A percentile compares a stretch with the other conserved stretches of the same genome.
These are phyloP conservation scores for Sporobolomyces phaffii DNA, from an alignment of 768 basidiomycete species.

Conservation along the genomic window DNA sequence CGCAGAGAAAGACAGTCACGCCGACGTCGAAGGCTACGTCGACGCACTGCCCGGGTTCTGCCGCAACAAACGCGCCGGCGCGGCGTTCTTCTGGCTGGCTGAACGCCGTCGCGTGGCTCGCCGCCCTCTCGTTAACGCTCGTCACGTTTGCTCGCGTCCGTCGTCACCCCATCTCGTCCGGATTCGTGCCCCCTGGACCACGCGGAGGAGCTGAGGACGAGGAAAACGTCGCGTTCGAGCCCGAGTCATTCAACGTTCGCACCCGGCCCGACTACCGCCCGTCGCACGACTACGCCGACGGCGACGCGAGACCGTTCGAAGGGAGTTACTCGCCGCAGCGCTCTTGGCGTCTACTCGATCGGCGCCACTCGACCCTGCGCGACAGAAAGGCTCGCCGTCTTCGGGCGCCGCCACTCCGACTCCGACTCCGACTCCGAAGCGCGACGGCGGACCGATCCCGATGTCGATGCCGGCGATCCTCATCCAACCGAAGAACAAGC, in stretches of 20 bases:
- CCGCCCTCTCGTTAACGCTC: constrained; percentile 17
- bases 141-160: constrained; percentile 22
- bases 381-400: neutral
- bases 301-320: constrained; percentile 13
- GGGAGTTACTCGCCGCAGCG: neutral
- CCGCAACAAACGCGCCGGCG: constrained; percentile 38
- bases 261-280: constrained; percentile 8
- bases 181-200: constrained; percentile 23
- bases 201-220: neutral
- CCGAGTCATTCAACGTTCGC: neutral
- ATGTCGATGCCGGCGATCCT: constrained; percentile 20
- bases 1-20: constrained; percentile 29
- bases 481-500: constrained; percentile 3
- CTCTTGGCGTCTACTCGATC: neutral
- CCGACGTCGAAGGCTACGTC: constrained; percentile 32
- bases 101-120: constrained; percentile 26
- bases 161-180: constrained; percentile 6
- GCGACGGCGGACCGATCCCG: constrained; percentile 13
- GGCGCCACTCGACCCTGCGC: neutral
- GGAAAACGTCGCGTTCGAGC: constrained; percentile 20
- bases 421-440: neutral
- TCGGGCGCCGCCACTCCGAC: neutral
- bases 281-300: constrained; percentile 3
- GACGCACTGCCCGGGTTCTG: constrained; percentile 39
- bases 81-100: constrained; percentile 42